phyloP scores from a whole-genome alignment of 2,329 filamentous ascomycete genomes.

The Ceratocystis lukuohia region DNA sequence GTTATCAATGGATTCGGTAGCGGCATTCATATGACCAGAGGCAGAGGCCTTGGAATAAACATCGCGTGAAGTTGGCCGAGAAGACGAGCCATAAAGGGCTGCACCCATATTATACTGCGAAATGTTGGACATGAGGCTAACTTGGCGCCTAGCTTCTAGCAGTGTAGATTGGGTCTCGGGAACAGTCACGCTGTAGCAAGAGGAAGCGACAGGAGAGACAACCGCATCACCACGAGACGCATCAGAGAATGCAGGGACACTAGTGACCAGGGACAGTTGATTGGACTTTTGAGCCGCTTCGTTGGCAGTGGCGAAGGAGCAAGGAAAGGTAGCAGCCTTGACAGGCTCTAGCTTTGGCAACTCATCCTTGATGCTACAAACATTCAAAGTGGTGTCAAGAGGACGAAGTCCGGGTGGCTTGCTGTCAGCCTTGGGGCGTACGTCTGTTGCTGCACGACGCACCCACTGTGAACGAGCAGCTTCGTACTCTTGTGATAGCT shows the following conservation, averaged over 20 bases:
- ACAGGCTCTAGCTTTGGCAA: not conserved
- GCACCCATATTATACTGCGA: slow-evolving; percentile 18
- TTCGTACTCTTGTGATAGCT: slow-evolving; percentile 18
- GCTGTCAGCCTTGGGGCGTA: slow-evolving; percentile 2
- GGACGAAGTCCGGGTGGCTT: slow-evolving; percentile 16
- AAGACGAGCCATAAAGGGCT: slow-evolving; percentile 12
- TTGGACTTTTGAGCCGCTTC: not conserved
- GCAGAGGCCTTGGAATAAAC: slow-evolving; percentile 4
- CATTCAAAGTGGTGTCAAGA: slow-evolving; percentile 12
- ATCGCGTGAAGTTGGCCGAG: slow-evolving; percentile 15
- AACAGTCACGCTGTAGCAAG: slow-evolving; percentile 19
- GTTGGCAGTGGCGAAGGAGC: not conserved
- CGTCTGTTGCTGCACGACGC: slow-evolving; percentile 11
- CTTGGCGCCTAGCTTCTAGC: slow-evolving; percentile 16
- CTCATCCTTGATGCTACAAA: slow-evolving; percentile 6
- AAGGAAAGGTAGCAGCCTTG: slow-evolving; percentile 5
- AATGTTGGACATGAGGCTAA: slow-evolving; percentile 19
- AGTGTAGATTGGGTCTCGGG: slow-evolving; percentile 19
- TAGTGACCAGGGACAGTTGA: not conserved
- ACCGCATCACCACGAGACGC: slow-evolving; percentile 8
- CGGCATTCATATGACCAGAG: not conserved
- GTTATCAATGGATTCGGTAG: not conserved
- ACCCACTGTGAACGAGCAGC: slow-evolving; percentile 19
- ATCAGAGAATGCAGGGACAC: slow-evolving; percentile 1
- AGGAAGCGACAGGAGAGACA: slow-evolving; percentile 17